A percentile compares a stretch with the other conserved stretches of the same genome.
These are phyloP conservation scores for Chlorella sp. DNA, from an alignment of 139 green algal genomes.

Conservation along the genomic window DNA sequence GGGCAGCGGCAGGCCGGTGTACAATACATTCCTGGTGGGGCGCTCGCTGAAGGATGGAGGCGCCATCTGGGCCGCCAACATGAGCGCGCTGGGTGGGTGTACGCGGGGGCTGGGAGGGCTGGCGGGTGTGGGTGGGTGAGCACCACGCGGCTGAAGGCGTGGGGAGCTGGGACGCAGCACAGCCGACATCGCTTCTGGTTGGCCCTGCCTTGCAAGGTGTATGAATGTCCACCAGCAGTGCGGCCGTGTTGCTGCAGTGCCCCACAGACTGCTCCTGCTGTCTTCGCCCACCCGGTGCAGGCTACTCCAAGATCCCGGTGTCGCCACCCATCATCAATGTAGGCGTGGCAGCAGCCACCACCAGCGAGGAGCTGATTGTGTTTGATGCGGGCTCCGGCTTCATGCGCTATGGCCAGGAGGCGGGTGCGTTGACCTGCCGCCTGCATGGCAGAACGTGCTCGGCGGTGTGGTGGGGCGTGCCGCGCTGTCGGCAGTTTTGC, in stretches of 20 bases:
- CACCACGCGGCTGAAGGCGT: no score
- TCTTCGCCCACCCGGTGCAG: no score
- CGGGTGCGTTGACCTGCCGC: neutral
- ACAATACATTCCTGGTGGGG: conserved; percentile 15
- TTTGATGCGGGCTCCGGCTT: neutral
- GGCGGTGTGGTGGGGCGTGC: neutral
- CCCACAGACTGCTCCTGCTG: no score
- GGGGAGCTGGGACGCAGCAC: no score
- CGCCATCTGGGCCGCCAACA: neutral
- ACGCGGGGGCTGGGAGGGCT: no score
- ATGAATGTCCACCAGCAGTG: no score
- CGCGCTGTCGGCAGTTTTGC: neutral
- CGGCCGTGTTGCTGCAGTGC: no score
- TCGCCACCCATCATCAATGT: neutral
- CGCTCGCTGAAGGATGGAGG: neutral
- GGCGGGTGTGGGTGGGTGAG: no score
- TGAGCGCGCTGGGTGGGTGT: neutral
- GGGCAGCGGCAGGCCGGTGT: conserved; percentile 5
- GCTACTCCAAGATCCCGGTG: neutral
- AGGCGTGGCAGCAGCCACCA: neutral
- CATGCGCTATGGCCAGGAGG: neutral
- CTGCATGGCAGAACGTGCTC: neutral
- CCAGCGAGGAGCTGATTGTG: neutral
- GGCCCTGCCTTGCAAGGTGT: no score
- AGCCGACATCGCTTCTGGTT: no score